Conservation (phyloP, 2,329 filamentous ascomycete species). For the Lanzia echinophila region DNA sequence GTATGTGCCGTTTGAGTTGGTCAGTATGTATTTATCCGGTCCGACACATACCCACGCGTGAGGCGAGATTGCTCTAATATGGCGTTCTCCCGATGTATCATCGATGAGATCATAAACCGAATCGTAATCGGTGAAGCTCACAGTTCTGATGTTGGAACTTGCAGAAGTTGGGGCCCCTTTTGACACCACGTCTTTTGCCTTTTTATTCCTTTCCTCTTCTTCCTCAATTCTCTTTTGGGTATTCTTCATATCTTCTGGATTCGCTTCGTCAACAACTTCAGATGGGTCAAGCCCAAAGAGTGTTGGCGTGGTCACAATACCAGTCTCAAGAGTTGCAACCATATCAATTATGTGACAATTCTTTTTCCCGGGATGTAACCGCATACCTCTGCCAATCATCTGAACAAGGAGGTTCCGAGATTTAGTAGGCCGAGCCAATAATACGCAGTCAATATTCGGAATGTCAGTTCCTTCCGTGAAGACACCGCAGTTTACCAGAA, state of each 20-base stretch:
- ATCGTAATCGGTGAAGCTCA: constrained; percentile 80
- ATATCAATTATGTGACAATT: constrained; percentile 96
- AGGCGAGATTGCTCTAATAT: constrained; percentile 69
- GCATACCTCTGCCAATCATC: constrained; percentile 95
- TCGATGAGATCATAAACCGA: constrained; percentile 85
- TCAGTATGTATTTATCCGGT: constrained; percentile 64
- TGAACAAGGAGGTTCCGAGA: constrained; percentile 92
- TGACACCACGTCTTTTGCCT: constrained; percentile 1
- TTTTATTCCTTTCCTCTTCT: constrained; percentile 27
- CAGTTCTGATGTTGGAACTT: constrained; percentile 11
- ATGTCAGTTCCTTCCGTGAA: constrained; percentile 98
- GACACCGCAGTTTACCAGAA: constrained; percentile 89
- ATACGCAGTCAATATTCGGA: constrained; percentile 89
- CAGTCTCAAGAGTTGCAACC: constrained; percentile 76
- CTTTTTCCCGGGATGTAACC: constrained; percentile 70
- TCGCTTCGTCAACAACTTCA: constrained; percentile 64
- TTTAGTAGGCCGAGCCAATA: constrained; percentile 80
- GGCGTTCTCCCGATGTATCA: constrained; percentile 70
- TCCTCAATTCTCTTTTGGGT: constrained; percentile 45
- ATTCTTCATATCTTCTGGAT: constrained; percentile 52
- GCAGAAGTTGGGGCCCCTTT: neutral
- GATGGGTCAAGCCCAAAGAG: constrained; percentile 86
- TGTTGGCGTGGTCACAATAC: constrained; percentile 85
- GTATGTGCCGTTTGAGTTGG: constrained; percentile 56
- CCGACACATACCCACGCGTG: constrained; percentile 78